Conservation (phyloP, 441 rosid genomes). For the Jatropha multifida region DNA sequence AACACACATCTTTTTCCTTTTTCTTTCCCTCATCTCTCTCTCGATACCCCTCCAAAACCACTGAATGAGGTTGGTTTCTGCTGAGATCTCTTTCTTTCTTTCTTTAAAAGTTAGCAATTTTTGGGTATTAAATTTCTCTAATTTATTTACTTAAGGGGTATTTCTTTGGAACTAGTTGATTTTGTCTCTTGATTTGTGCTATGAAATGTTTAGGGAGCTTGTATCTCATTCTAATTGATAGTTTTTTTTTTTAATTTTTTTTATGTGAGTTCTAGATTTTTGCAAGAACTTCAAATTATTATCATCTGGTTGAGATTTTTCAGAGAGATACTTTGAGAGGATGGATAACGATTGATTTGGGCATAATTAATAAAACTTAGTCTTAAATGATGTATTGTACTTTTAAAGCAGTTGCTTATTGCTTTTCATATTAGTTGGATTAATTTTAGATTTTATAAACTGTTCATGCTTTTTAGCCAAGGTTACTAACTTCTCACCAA, state of each 20-base stretch:
- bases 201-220: neutral
- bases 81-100: neutral
- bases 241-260: neutral
- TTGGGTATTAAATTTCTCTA: neutral
- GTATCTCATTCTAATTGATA: neutral
- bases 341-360: neutral
- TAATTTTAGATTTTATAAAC: neutral
- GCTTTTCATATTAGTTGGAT: neutral
- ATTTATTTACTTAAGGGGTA: neutral
- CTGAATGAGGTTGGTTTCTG: neutral
- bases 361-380: neutral
- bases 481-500: neutral
- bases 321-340: neutral
- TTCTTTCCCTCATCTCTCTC: neutral
- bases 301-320: neutral
- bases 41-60: neutral
- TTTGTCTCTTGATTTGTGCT: neutral
- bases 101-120: neutral
- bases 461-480: neutral
- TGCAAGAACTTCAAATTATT: constrained; percentile 1
- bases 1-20: neutral
- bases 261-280: neutral
- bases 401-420: neutral
- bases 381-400: neutral
- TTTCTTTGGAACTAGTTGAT: neutral